Conservation (phyloP, 2,329 filamentous ascomycete species). For the Aspergillus novofumigatus region DNA sequence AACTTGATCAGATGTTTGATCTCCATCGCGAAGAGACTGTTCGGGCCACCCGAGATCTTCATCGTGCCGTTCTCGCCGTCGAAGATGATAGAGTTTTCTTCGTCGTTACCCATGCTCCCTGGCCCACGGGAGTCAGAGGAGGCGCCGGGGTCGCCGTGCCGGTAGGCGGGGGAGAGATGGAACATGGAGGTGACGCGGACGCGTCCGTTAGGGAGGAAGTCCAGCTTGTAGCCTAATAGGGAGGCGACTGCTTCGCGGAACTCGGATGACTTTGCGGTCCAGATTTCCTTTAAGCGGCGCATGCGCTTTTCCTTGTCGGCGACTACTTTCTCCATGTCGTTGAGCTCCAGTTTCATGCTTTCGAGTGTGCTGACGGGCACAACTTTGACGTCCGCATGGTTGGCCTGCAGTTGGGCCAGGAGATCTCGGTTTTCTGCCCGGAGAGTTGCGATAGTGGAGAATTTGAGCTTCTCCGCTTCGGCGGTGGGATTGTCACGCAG, state of each 20-base stretch:
- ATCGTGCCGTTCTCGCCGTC: constrained; percentile 93
- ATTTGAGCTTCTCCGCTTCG: constrained; percentile 78
- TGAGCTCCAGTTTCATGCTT: constrained; percentile 69
- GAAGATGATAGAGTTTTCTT: constrained; percentile 66
- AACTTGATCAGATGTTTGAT: constrained; percentile 87
- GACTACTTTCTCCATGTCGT: constrained; percentile 65
- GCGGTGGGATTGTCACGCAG: constrained; percentile 90
- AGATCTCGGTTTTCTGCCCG: constrained; percentile 81
- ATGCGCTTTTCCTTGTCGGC: constrained; percentile 73
- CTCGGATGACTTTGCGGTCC: constrained; percentile 83
- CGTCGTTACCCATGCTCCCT: constrained; percentile 43
- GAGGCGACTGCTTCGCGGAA: constrained; percentile 94
- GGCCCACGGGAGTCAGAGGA: constrained; percentile 55
- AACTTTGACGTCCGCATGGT: constrained; percentile 50
- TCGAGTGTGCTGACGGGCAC: constrained; percentile 75
- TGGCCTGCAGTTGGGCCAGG: constrained; percentile 62
- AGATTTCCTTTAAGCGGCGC: constrained; percentile 85
- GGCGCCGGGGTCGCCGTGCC: constrained; percentile 43
- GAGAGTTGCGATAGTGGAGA: constrained; percentile 70
- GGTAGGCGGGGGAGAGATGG: constrained; percentile 58
- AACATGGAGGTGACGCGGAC: constrained; percentile 87
- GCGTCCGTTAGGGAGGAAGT: constrained; percentile 95
- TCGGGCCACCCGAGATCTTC: constrained; percentile 90
- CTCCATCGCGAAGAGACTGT: constrained; percentile 78
- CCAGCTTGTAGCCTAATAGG: constrained; percentile 88